Evolutionary conservation across 2,329 filamentous ascomycete genomes (phyloP).

Genomic region (Bimuria novae-zelandiae): DNA sequence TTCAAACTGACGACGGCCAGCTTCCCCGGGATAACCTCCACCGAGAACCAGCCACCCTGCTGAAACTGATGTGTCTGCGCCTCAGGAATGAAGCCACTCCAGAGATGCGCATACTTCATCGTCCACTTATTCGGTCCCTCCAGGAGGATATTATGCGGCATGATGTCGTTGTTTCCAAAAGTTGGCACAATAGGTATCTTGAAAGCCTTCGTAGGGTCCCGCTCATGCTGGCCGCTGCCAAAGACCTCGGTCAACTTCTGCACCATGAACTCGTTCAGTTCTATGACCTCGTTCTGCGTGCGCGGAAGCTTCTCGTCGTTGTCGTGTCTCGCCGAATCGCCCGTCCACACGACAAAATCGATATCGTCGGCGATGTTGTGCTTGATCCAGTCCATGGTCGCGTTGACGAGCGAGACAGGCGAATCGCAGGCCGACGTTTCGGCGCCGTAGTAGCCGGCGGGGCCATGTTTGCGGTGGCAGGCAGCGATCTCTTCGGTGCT

Average conservation of each 20-base stretch:
- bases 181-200: constrained; percentile 83
- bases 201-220: constrained; percentile 62
- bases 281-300: constrained; percentile 73
- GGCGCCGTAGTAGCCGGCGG: constrained; percentile 80
- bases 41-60: constrained; percentile 91
- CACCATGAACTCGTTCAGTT: constrained; percentile 75
- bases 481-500: constrained; percentile 69
- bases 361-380: constrained; percentile 76
- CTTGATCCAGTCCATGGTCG: constrained; percentile 87
- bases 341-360: constrained; percentile 93
- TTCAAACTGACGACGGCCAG: constrained; percentile 93
- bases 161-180: constrained; percentile 95
- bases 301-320: constrained; percentile 82
- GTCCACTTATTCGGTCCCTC: constrained; percentile 88
- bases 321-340: constrained; percentile 87
- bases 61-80: constrained; percentile 89
- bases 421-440: constrained; percentile 89
- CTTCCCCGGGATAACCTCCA: constrained; percentile 84
- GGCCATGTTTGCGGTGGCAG: constrained; percentile 79
- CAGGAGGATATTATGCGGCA: constrained; percentile 92
- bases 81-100: constrained; percentile 87
- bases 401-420: constrained; percentile 78
- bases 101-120: constrained; percentile 74
- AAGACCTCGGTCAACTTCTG: constrained; percentile 79
- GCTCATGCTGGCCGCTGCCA: constrained; percentile 55